Evolutionary conservation across 371 early-diverging fungal species (phyloP).

Genomic region (Rhizopus arrhizus): DNA sequence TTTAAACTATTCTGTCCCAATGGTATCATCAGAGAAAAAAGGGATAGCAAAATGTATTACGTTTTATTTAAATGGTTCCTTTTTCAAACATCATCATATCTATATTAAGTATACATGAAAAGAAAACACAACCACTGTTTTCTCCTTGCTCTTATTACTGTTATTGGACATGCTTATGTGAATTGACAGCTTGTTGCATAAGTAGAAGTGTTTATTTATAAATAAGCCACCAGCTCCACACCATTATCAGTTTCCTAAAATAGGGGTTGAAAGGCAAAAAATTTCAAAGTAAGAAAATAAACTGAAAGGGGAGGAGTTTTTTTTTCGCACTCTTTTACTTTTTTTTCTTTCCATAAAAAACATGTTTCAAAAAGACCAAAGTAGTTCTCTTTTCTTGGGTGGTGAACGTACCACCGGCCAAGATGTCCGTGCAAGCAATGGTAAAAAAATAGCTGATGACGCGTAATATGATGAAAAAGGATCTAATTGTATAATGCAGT

Average conservation of each 20-base stretch:
- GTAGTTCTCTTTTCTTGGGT: constrained; percentile 63
- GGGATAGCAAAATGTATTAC: too few relatives aligned
- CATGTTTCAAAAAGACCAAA: constrained; percentile 31
- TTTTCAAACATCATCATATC: too few relatives aligned
- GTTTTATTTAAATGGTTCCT: too few relatives aligned
- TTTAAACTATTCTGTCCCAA: too few relatives aligned
- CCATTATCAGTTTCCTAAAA: not conserved
- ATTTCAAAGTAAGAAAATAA: not conserved
- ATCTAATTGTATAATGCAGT: constrained; percentile 33
- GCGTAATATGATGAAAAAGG: too few relatives aligned
- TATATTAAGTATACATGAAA: too few relatives aligned
- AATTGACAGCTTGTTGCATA: too few relatives aligned
- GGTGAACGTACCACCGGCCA: constrained; percentile 93
- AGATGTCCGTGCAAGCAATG: constrained; percentile 95
- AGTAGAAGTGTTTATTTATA: too few relatives aligned
- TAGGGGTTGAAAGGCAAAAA: not conserved
- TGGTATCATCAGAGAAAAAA: too few relatives aligned
- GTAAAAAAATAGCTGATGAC: constrained; percentile 51
- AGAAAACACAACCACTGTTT: too few relatives aligned
- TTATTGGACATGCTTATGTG: too few relatives aligned
- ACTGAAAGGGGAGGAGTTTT: not conserved
- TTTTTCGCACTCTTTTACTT: not conserved
- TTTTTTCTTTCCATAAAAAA: not conserved
- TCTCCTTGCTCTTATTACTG: too few relatives aligned
- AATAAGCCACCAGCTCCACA: not conserved